These are phyloP conservation scores for Annulohypoxylon bovei DNA, from an alignment of 495 filamentous ascomycete species.

Conservation along the genomic window DNA sequence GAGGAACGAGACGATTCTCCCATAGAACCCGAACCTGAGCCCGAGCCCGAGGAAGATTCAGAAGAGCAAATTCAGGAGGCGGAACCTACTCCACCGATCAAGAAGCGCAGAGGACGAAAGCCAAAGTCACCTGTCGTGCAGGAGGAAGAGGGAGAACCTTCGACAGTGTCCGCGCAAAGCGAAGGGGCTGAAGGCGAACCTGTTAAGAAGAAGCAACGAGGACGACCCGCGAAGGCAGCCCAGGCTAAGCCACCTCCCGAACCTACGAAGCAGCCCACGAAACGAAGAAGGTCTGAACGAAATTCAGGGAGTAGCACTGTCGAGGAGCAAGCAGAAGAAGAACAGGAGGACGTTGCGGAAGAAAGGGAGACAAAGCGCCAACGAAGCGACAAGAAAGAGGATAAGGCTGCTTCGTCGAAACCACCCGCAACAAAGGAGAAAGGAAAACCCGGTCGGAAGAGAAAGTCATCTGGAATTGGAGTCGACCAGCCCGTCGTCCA, in stretches of 20 bases:
- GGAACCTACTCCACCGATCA: slow-evolving; percentile 34
- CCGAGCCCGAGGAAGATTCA: slow-evolving; percentile 37
- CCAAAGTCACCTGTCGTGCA: slow-evolving; percentile 36
- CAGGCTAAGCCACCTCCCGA: slow-evolving; percentile 22
- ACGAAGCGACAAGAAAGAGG: slow-evolving; percentile 28
- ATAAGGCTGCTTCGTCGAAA: slow-evolving; percentile 31
- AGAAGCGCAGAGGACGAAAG: slow-evolving; percentile 46
- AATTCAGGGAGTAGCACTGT: slow-evolving; percentile 20
- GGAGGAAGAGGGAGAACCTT: slow-evolving; percentile 36
- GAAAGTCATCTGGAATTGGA: slow-evolving; percentile 51
- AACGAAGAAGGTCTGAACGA: slow-evolving; percentile 39
- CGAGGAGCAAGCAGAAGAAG: slow-evolving; percentile 35
- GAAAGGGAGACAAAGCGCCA: slow-evolving; percentile 43
- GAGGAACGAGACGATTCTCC: slow-evolving; percentile 19
- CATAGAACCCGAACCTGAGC: slow-evolving; percentile 35
- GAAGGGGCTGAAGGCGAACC: slow-evolving; percentile 39
- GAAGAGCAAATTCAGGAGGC: slow-evolving; percentile 35
- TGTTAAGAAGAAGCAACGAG: slow-evolving; percentile 46
- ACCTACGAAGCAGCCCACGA: slow-evolving; percentile 32
- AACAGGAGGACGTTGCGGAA: slow-evolving; percentile 27
- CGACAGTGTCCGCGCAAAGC: slow-evolving; percentile 34
- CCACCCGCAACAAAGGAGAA: slow-evolving; percentile 42
- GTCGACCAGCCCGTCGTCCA: slow-evolving; percentile 55
- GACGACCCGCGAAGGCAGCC: slow-evolving; percentile 41
- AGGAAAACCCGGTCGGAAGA: slow-evolving; percentile 49